phyloP scores from a whole-genome alignment of 768 basidiomycete genomes.

The Lentinula boryana region DNA sequence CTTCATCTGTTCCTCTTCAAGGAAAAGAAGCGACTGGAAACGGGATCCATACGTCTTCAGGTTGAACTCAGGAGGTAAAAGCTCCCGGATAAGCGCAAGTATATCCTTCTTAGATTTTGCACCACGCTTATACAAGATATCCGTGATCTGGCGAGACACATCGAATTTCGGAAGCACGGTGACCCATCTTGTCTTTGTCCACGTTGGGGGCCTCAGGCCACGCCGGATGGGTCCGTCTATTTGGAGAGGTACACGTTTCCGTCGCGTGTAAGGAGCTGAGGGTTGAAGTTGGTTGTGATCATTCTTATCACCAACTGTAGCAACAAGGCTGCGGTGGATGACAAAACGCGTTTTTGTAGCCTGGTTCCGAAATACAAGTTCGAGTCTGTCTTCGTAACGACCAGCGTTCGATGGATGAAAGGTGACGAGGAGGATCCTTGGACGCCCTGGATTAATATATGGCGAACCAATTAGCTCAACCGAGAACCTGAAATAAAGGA shows the following conservation, averaged over 20 bases:
- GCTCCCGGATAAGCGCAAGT: slow-evolving; percentile 20
- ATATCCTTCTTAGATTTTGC: slow-evolving; percentile 11
- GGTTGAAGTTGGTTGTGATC: slow-evolving; percentile 46
- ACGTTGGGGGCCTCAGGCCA: slow-evolving; percentile 31
- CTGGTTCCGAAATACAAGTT: slow-evolving; percentile 37
- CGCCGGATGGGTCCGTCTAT: slow-evolving; percentile 25
- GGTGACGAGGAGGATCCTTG: slow-evolving; percentile 18
- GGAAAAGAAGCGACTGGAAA: slow-evolving; percentile 40
- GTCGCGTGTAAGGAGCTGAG: slow-evolving; percentile 34
- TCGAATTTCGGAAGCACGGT: slow-evolving; percentile 24
- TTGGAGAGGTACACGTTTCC: slow-evolving; percentile 17
- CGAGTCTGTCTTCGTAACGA: slow-evolving; percentile 39
- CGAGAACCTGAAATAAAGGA: slow-evolving; percentile 22
- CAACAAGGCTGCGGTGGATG: slow-evolving; percentile 39
- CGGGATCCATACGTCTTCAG: slow-evolving; percentile 33
- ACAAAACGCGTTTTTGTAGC: slow-evolving; percentile 30
- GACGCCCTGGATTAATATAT: slow-evolving; percentile 16
- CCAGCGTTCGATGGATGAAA: slow-evolving; percentile 35
- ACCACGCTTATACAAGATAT: slow-evolving; percentile 21
- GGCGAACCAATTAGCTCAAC: slow-evolving; percentile 22
- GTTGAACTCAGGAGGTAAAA: slow-evolving; percentile 31
- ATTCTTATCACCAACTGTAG: slow-evolving; percentile 40
- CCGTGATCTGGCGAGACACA: slow-evolving; percentile 24
- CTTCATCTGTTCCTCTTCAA: slow-evolving; percentile 47
- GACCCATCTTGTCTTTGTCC: slow-evolving; percentile 31